Conservation (phyloP, 2,329 filamentous ascomycete species). For the Trematosphaeria pertusa region DNA sequence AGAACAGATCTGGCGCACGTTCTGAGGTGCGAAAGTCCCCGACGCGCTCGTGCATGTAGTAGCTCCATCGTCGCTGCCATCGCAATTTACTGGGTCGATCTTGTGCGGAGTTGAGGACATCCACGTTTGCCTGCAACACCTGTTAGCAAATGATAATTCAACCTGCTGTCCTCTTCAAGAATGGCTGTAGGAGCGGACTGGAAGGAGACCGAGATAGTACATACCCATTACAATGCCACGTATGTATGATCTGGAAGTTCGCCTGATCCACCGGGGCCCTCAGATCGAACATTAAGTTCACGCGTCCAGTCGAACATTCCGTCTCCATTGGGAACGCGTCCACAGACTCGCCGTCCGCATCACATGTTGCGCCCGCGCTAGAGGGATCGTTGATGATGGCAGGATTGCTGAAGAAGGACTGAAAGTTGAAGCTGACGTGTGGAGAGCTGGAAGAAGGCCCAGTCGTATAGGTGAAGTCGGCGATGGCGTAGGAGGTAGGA, state of each 20-base stretch:
- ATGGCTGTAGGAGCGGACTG: background rate
- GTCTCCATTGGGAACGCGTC: conserved; percentile 27
- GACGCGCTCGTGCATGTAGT: background rate
- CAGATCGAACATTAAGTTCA: conserved; percentile 31
- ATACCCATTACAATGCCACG: conserved; percentile 38
- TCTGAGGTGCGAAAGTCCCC: conserved; percentile 10
- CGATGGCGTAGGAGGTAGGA: conserved; percentile 35
- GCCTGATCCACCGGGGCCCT: conserved; percentile 22
- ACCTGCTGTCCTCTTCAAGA: background rate
- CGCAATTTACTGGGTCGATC: conserved; percentile 11
- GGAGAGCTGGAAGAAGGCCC: conserved; percentile 11
- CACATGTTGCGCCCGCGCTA: conserved; percentile 24
- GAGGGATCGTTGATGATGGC: conserved; percentile 27
- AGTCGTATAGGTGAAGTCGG: conserved; percentile 26
- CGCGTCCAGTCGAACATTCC: conserved; percentile 26
- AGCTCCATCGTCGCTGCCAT: background rate
- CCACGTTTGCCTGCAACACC: conserved; percentile 6
- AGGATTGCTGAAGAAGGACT: conserved; percentile 24
- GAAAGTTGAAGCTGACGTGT: conserved; percentile 33
- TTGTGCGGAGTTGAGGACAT: conserved; percentile 14
- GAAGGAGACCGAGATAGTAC: conserved; percentile 8
- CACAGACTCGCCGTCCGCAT: conserved; percentile 15
- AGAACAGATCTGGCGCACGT: conserved; percentile 14
- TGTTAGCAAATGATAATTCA: background rate
- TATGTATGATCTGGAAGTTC: conserved; percentile 35